phyloP scores from a whole-genome alignment of 2,329 filamentous ascomycete species.

The Bipolaris zeicola region DNA sequence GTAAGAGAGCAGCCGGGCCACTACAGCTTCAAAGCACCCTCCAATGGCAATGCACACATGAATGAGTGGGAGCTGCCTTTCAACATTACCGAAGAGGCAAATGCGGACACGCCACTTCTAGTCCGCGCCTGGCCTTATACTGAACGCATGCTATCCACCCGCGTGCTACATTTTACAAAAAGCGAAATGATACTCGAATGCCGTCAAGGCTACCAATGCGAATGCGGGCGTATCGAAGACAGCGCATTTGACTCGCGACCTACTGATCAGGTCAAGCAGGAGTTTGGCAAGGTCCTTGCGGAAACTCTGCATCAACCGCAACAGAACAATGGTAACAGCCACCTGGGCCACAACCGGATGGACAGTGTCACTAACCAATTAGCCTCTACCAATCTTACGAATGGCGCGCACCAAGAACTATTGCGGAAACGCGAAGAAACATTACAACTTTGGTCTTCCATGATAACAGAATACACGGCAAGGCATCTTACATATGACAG shows the following conservation, averaged over 20 bases:
- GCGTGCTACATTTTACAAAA: constrained; percentile 43
- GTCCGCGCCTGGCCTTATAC: constrained; percentile 43
- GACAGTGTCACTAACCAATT: constrained; percentile 40
- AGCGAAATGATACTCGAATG: constrained; percentile 48
- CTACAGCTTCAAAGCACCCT: constrained; percentile 46
- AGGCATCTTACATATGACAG: constrained; percentile 41
- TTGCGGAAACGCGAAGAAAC: constrained; percentile 34
- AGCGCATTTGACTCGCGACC: constrained; percentile 37
- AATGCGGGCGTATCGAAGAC: constrained; percentile 44
- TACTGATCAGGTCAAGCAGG: constrained; percentile 44
- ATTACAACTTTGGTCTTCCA: constrained; percentile 44
- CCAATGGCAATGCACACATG: constrained; percentile 42
- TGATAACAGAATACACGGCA: constrained; percentile 46
- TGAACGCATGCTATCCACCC: constrained; percentile 40
- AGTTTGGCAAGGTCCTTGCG: constrained; percentile 34
- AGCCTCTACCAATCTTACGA: constrained; percentile 33
- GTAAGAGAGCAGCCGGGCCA: constrained; percentile 45
- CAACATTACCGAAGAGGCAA: constrained; percentile 38
- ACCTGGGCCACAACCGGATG: constrained; percentile 23
- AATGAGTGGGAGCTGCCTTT: constrained; percentile 44
- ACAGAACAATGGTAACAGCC: constrained; percentile 14
- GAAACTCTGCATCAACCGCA: constrained; percentile 22
- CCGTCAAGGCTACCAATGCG: constrained; percentile 43
- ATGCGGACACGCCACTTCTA: constrained; percentile 39
- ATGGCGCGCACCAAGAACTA: constrained; percentile 22